A percentile compares a stretch with the other conserved stretches of the same genome.
Evolutionary conservation across 331 rosid genomes (phyloP).

Genomic region (Acacia pycnantha): DNA sequence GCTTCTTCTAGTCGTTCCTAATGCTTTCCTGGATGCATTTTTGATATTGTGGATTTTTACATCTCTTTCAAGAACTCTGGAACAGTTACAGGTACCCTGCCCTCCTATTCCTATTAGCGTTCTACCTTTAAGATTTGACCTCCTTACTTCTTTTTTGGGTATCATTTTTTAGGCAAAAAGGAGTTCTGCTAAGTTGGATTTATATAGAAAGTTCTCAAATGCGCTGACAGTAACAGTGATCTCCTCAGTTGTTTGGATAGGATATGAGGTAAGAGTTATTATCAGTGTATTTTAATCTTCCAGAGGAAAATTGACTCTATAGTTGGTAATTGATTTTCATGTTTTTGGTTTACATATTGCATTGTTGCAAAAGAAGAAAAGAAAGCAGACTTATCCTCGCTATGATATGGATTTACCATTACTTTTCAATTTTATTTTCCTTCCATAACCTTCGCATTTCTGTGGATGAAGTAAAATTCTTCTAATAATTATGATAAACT

Average conservation of each 20-base stretch:
- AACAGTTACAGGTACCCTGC: constrained; percentile 80
- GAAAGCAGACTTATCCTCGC: neutral
- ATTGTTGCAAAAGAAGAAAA: constrained; percentile 11
- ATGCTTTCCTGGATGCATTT: constrained; percentile 93
- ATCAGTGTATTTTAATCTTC: constrained; percentile 1
- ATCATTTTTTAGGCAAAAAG: constrained; percentile 68
- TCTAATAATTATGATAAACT: neutral
- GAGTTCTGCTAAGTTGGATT: constrained; percentile 88
- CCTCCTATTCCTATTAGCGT: constrained; percentile 5
- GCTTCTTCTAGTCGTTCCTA: constrained; percentile 88
- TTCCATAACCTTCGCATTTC: neutral
- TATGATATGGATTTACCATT: neutral
- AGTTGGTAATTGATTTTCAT: neutral
- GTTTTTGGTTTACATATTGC: constrained; percentile 12
- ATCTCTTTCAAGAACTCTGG: constrained; percentile 86
- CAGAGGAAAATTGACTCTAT: constrained; percentile 6
- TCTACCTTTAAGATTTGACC: constrained; percentile 14
- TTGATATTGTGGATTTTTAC: constrained; percentile 94
- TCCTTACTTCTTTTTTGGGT: neutral
- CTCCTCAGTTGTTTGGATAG: constrained; percentile 91
- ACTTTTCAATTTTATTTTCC: constrained; percentile 14
- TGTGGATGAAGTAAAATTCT: neutral
- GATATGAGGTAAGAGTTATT: constrained; percentile 70
- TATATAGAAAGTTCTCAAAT: constrained; percentile 95
- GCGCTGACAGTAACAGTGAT: constrained; percentile 72